A percentile compares a stretch with the other conserved stretches of the same genome.
Conservation (phyloP, 345 rosid species). For the thale cress (Arabidopsis thaliana) region DNA sequence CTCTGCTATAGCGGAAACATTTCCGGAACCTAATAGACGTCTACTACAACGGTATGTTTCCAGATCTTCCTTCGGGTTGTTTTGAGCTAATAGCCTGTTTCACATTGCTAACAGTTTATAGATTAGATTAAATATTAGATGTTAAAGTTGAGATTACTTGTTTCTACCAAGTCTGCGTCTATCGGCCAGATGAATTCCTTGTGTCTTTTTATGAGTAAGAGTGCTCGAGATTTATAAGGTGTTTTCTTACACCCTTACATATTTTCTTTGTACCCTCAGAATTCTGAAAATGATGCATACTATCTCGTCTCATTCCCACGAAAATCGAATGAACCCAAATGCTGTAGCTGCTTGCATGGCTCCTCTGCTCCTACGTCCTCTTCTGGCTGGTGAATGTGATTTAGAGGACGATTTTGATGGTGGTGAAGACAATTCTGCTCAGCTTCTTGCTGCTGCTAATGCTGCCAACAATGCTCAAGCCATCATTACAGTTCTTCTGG, state of each 20-base stretch:
- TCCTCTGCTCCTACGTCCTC: conserved; percentile 91
- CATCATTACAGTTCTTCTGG: conserved; percentile 79
- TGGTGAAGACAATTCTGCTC: conserved; percentile 90
- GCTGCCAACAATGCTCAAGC: conserved; percentile 98
- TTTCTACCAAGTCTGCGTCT: conserved; percentile 18
- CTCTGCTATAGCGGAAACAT: conserved; percentile 85
- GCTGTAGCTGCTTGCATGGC: conserved; percentile 99
- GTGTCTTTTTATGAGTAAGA: conserved; percentile 25
- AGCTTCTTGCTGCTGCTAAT: conserved; percentile 99
- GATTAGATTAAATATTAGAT: conserved; percentile 9
- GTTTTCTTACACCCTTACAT: conserved; percentile 31
- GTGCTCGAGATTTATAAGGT: conserved; percentile 13
- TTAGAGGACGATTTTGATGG: conserved; percentile 86
- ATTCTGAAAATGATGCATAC: conserved; percentile 93
- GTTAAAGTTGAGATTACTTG: conserved; percentile 11
- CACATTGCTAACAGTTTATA: conserved; percentile 2
- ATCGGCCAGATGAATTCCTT: conserved; percentile 1
- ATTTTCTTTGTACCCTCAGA: conserved; percentile 52
- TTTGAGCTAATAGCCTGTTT: conserved; percentile 4
- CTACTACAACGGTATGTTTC: conserved; percentile 74
- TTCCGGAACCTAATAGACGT: conserved; percentile 98
- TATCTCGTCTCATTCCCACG: conserved; percentile 77
- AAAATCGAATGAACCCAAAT: conserved; percentile 93
- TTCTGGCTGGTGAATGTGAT: conserved; percentile 97
- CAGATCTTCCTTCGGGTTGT: conserved; percentile 14